Conservation (phyloP, 306 rosid species). For the Castanopsis chinensis region DNA sequence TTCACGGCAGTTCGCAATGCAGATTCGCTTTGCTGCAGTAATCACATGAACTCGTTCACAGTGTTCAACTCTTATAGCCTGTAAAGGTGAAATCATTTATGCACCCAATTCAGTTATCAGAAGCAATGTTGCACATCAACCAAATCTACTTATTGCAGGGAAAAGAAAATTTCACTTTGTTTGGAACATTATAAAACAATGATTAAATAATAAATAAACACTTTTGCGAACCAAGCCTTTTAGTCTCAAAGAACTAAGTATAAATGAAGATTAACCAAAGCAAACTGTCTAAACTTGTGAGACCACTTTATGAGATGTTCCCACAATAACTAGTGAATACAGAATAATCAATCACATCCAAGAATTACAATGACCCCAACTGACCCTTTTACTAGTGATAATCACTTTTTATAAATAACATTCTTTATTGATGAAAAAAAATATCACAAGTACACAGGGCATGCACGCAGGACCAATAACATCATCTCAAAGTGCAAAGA, state of each 20-base stretch:
- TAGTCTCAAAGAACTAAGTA: background rate
- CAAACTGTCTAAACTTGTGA: background rate
- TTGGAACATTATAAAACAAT: background rate
- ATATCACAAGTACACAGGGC: too few species aligned
- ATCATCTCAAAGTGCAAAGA: too few species aligned
- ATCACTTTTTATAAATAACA: too few species aligned
- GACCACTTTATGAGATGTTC: background rate
- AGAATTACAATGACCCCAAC: background rate
- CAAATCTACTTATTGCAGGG: background rate
- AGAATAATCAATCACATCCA: background rate
- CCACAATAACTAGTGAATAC: background rate
- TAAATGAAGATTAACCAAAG: background rate
- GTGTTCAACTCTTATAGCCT: constrained; percentile 97
- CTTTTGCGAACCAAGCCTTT: background rate
- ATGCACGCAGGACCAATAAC: too few species aligned
- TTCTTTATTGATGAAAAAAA: too few species aligned
- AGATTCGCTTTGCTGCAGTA: constrained; percentile 81
- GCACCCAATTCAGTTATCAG: background rate
- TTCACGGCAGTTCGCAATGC: constrained; percentile 98
- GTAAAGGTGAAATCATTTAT: constrained; percentile 29
- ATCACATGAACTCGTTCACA: constrained; percentile 98
- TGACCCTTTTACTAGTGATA: background rate
- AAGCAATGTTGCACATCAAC: background rate
- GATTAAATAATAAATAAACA: background rate
- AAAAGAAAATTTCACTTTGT: background rate